Conservation (phyloP, 257 asterid genomes). For the Solanum sejunctum region DNA sequence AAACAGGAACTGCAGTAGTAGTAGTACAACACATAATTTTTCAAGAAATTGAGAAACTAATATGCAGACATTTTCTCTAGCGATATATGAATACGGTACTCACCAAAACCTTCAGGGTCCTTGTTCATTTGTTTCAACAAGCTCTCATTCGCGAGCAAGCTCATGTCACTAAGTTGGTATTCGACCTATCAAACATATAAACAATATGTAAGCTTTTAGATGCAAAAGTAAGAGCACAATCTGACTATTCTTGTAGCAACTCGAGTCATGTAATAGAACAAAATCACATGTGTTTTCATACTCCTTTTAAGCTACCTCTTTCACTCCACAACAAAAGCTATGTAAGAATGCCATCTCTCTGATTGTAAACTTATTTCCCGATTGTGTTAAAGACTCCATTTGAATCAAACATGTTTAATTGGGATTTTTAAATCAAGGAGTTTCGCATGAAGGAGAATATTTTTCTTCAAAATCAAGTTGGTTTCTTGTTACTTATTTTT, state of each 20-base stretch:
- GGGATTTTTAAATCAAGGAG: background rate
- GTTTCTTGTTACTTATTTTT: background rate
- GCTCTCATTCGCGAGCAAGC: slow-evolving; percentile 88
- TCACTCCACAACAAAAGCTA: background rate
- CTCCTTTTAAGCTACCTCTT: background rate
- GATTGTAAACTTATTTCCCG: background rate
- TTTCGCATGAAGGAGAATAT: background rate
- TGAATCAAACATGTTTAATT: background rate
- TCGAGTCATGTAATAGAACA: background rate
- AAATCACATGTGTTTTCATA: background rate
- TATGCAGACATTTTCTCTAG: background rate
- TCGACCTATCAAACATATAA: slow-evolving; percentile 48
- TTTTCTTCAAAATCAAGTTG: background rate
- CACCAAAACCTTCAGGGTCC: slow-evolving; percentile 87
- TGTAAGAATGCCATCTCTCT: background rate
- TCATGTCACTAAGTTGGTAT: slow-evolving; percentile 90
- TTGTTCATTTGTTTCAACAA: slow-evolving; percentile 64
- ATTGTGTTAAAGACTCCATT: background rate
- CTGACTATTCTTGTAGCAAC: background rate
- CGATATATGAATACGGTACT: background rate
- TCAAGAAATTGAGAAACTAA: background rate
- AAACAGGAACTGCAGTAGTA: slow-evolving; percentile 53
- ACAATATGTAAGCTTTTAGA: background rate
- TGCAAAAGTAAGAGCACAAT: background rate
- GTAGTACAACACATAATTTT: background rate